phyloP scores from a whole-genome alignment of 176 grass and related monocot species.

The Urochloa ruziziensis region DNA sequence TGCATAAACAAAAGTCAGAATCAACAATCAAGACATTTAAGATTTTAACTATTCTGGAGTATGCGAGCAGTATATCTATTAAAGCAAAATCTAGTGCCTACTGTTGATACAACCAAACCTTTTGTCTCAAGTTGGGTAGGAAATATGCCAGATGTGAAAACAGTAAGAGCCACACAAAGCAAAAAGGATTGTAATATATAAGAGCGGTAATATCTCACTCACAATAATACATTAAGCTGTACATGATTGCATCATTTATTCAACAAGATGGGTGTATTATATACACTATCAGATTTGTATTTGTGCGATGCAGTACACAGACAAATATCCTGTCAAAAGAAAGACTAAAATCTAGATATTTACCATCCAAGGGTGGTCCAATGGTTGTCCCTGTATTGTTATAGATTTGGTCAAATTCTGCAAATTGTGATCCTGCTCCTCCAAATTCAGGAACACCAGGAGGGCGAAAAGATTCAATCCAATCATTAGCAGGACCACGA shows the following conservation, averaged over 20 bases:
- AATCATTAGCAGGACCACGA: conserved; percentile 64
- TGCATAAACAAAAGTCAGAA: background rate
- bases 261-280: background rate
- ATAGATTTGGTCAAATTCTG: conserved; percentile 84
- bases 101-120: background rate
- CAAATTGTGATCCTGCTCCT: conserved; percentile 33
- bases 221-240: background rate
- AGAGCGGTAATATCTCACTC: background rate
- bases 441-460: conserved; percentile 45
- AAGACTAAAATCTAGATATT: conserved; percentile 15
- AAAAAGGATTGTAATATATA: background rate
- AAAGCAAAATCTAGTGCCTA: background rate
- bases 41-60: background rate
- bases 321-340: background rate
- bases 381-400: conserved; percentile 37
- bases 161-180: background rate
- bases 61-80: background rate
- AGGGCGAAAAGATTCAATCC: conserved; percentile 70
- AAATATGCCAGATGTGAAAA: background rate
- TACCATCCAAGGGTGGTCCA: conserved; percentile 67
- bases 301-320: background rate
- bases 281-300: background rate
- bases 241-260: background rate
- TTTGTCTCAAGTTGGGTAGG: background rate
- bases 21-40: background rate